These are phyloP conservation scores for Lichtheimia corymbifera DNA, from an alignment of 371 early-diverging fungal genomes.

Conservation along the genomic window DNA sequence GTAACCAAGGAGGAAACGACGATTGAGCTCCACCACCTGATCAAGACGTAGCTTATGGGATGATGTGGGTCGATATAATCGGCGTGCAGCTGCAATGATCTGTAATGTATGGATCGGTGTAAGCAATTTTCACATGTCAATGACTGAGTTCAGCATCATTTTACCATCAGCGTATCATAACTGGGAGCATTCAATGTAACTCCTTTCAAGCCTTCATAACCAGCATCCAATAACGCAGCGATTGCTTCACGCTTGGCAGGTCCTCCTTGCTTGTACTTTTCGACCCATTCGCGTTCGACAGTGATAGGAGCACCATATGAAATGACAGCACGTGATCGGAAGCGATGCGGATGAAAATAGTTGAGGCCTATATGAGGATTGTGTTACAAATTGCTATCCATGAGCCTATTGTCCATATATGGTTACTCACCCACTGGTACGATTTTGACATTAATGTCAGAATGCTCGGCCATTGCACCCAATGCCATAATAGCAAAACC, in stretches of 20 bases:
- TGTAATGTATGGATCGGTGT: constrained; percentile 12
- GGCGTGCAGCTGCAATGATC: constrained; percentile 73
- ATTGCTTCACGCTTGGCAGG: constrained; percentile 70
- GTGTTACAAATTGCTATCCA: constrained; percentile 1
- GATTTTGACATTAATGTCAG: constrained; percentile 76
- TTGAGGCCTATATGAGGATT: constrained; percentile 56
- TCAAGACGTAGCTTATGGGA: constrained; percentile 60
- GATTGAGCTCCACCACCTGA: constrained; percentile 67
- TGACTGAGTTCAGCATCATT: background rate
- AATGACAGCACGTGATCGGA: constrained; percentile 85
- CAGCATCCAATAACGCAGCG: constrained; percentile 58
- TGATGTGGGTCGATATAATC: constrained; percentile 67
- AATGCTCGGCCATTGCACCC: constrained; percentile 75
- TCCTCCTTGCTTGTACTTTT: constrained; percentile 73
- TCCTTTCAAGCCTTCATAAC: constrained; percentile 65
- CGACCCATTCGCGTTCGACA: constrained; percentile 66
- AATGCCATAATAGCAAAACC: constrained; percentile 83
- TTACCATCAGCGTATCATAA: constrained; percentile 73
- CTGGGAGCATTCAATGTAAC: constrained; percentile 88
- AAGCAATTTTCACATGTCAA: constrained; percentile 12
- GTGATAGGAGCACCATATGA: constrained; percentile 83
- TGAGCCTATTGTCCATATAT: background rate
- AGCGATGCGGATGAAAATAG: constrained; percentile 90
- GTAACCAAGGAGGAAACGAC: constrained; percentile 73
- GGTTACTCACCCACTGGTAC: constrained; percentile 68